A percentile compares a stretch with the other conserved stretches of the same genome.
Conservation (phyloP, 2,329 filamentous ascomycete species). For the Myriosclerotinia duriaeana region DNA sequence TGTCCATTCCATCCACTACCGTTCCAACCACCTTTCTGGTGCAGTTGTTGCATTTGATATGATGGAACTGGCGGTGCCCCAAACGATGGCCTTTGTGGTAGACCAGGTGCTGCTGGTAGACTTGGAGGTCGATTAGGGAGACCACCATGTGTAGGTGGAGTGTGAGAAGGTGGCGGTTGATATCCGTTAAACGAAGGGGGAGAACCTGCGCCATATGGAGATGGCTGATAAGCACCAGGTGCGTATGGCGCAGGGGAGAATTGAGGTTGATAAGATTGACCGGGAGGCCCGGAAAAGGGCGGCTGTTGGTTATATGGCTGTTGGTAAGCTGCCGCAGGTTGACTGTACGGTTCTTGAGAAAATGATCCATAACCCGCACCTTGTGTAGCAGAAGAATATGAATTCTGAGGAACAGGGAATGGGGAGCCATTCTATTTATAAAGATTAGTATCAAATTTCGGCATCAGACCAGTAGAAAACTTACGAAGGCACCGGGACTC, state of each 20-base stretch:
- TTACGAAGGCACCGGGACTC: constrained; percentile 58
- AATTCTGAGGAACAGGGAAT: constrained; percentile 36
- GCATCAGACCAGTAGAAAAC: constrained; percentile 40
- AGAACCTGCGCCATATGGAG: constrained; percentile 37
- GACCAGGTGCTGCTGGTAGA: constrained; percentile 54
- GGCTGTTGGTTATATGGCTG: constrained; percentile 43
- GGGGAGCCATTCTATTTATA: constrained; percentile 38
- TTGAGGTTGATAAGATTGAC: constrained; percentile 39
- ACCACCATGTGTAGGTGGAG: constrained; percentile 42
- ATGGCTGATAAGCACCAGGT: constrained; percentile 20
- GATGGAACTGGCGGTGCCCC: constrained; percentile 51
- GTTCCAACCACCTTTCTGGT: constrained; percentile 43
- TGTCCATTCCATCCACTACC: constrained; percentile 42
- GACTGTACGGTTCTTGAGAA: constrained; percentile 41
- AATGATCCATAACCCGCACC: constrained; percentile 41
- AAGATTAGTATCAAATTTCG: constrained; percentile 25
- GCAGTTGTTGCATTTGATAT: constrained; percentile 54
- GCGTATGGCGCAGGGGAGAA: constrained; percentile 41
- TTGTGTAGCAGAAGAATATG: constrained; percentile 35
- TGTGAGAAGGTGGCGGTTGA: constrained; percentile 45
- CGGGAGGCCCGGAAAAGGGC: constrained; percentile 41
- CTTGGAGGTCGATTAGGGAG: constrained; percentile 53
- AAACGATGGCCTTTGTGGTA: constrained; percentile 61
- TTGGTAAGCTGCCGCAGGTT: constrained; percentile 45
- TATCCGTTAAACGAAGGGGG: constrained; percentile 47